phyloP scores from a whole-genome alignment of 2,329 filamentous ascomycete genomes.

The Claviceps quebecensis region DNA sequence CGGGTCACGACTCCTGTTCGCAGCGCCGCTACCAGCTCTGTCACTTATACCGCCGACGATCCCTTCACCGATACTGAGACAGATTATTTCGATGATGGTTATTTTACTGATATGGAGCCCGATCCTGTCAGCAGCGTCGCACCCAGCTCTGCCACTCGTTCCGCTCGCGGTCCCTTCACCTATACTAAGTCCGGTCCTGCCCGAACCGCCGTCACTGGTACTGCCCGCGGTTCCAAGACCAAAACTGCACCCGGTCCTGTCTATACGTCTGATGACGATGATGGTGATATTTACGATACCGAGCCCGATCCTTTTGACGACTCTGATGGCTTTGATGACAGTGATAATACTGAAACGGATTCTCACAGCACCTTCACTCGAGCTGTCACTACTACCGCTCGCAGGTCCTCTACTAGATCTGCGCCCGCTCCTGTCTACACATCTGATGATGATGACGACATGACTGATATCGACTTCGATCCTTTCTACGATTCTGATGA shows the following conservation, averaged over 20 bases:
- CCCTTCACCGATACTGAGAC: neutral
- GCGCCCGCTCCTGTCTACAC: too few relatives aligned
- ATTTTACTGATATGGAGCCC: neutral
- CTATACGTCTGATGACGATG: too few relatives aligned
- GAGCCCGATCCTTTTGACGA: too few relatives aligned
- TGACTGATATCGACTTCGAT: too few relatives aligned
- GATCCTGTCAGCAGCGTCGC: neutral
- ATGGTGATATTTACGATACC: too few relatives aligned
- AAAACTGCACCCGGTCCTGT: neutral
- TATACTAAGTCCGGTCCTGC: neutral
- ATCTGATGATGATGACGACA: too few relatives aligned
- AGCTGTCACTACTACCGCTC: too few relatives aligned
- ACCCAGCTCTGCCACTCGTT: neutral
- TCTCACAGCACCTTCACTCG: too few relatives aligned
- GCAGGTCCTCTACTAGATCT: too few relatives aligned
- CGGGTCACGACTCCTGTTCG: neutral
- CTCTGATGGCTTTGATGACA: too few relatives aligned
- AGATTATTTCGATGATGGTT: neutral
- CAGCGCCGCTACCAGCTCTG: neutral
- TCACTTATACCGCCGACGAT: neutral
- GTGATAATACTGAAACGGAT: too few relatives aligned
- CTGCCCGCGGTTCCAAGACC: neutral
- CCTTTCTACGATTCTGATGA: too few relatives aligned
- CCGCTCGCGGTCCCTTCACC: neutral
- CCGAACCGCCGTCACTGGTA: neutral